Percentiles rank a stretch among this genome's conserved stretches.
Evolutionary conservation across 805 yeast genomes (phyloP).

Genomic region (Starmerella cellae): DNA sequence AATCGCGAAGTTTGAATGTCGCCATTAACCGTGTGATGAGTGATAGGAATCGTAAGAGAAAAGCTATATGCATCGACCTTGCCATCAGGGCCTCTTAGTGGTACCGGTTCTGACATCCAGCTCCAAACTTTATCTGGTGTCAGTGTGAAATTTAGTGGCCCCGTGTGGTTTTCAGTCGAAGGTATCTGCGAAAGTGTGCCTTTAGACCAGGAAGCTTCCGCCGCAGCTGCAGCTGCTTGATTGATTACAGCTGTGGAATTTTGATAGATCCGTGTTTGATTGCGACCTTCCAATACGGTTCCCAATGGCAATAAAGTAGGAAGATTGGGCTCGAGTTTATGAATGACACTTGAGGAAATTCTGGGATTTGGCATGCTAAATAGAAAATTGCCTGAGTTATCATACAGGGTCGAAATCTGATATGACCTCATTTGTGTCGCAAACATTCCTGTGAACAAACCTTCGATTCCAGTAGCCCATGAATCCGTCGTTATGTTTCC

Average conservation of each 20-base stretch:
- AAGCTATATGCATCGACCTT: slow-evolving; percentile 9
- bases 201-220: background rate
- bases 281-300: background rate
- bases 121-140: slow-evolving; percentile 3
- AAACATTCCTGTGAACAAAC: slow-evolving; percentile 7
- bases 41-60: slow-evolving; percentile 9
- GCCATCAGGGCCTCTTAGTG: slow-evolving; percentile 2
- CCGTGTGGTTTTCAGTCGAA: background rate
- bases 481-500: slow-evolving; percentile 11
- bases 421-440: slow-evolving; percentile 5
- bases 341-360: background rate
- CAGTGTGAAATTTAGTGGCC: slow-evolving; percentile 1
- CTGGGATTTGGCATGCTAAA: slow-evolving; percentile 9
- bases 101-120: slow-evolving; percentile 10
- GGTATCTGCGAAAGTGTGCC: background rate
- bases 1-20: slow-evolving; percentile 6
- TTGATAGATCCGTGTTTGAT: background rate
- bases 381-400: slow-evolving; percentile 7
- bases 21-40: background rate
- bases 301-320: slow-evolving; percentile 10
- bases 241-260: background rate
- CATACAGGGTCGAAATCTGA: slow-evolving; percentile 14
- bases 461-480: slow-evolving; percentile 4
- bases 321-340: slow-evolving; percentile 1
- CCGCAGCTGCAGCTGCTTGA: slow-evolving; percentile 5